These are phyloP conservation scores for Mycena galopus DNA, from an alignment of 768 basidiomycete genomes.

Conservation along the genomic window DNA sequence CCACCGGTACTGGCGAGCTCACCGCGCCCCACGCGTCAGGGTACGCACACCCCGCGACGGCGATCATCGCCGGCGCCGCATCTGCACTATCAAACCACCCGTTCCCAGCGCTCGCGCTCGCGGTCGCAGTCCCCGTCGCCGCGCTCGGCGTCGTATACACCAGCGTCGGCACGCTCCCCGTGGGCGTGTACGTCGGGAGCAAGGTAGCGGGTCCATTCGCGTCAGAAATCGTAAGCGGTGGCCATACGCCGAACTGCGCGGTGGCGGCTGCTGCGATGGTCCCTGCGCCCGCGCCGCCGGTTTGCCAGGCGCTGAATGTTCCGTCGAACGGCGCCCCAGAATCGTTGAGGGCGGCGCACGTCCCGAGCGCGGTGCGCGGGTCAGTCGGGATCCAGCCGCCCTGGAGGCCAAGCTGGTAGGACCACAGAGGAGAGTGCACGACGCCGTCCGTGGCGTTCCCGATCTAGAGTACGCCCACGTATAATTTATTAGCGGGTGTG, in stretches of 20 bases:
- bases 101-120: background rate
- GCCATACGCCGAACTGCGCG: constrained; percentile 50
- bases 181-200: constrained; percentile 29
- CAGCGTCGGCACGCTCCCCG: constrained; percentile 13
- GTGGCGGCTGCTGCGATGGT: constrained; percentile 31
- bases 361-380: constrained; percentile 67
- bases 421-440: constrained; percentile 50
- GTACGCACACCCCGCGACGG: constrained; percentile 57
- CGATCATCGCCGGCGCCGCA: constrained; percentile 54
- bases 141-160: background rate
- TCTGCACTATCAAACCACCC: constrained; percentile 68
- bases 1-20: no score
- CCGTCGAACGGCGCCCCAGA: constrained; percentile 47
- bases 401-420: constrained; percentile 56
- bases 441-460: constrained; percentile 38
- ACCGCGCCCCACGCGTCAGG: background rate
- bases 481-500: background rate
- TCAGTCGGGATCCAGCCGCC: constrained; percentile 46
- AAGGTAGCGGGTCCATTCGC: background rate
- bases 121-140: background rate
- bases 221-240: constrained; percentile 45
- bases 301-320: constrained; percentile 64
- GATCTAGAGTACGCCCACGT: background rate
- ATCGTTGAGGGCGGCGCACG: constrained; percentile 60
- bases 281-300: constrained; percentile 65